A percentile compares a stretch with the other conserved stretches of the same genome.
Evolutionary conservation across 2,329 filamentous ascomycete species (phyloP).

Genomic region (Lachnellula willkommii): DNA sequence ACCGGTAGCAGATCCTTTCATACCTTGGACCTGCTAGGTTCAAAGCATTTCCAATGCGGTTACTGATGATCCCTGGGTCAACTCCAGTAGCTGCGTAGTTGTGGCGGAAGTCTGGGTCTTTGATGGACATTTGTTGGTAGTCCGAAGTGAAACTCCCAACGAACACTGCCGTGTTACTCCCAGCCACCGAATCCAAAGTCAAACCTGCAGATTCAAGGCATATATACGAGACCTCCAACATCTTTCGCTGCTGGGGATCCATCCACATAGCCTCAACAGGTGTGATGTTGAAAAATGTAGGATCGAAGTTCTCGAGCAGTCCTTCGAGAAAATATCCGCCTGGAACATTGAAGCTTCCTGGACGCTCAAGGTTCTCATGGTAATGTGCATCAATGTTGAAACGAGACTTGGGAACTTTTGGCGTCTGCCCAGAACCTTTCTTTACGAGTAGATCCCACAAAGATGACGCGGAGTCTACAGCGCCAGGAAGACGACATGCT

Average conservation of each 20-base stretch:
- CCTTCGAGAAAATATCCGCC: constrained; percentile 19
- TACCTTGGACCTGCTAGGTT: constrained; percentile 20
- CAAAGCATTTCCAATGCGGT: constrained; percentile 31
- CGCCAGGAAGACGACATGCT: constrained; percentile 15
- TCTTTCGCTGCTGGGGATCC: constrained; percentile 28
- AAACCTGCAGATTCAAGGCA: constrained; percentile 24
- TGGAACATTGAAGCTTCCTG: constrained; percentile 8
- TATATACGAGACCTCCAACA: constrained; percentile 28
- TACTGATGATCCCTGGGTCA: constrained; percentile 12
- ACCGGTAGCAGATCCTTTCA: neutral
- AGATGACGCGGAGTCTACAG: constrained; percentile 6
- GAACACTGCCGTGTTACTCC: constrained; percentile 15
- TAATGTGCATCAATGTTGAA: constrained; percentile 16
- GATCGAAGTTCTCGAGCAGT: constrained; percentile 24
- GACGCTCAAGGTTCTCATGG: constrained; percentile 7
- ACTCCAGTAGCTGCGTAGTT: constrained; percentile 6
- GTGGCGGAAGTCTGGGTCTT: constrained; percentile 26
- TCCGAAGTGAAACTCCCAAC: constrained; percentile 21
- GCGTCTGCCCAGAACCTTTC: constrained; percentile 12
- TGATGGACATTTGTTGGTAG: constrained; percentile 9
- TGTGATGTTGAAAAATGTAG: constrained; percentile 19
- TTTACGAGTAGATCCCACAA: constrained; percentile 4
- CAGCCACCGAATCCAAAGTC: constrained; percentile 19
- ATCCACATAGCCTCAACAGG: constrained; percentile 16
- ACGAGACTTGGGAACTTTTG: constrained; percentile 20